Evolutionary conservation across 192 early-diverging fungal genomes (phyloP).

Genomic region (Obelidium mucronatum): DNA sequence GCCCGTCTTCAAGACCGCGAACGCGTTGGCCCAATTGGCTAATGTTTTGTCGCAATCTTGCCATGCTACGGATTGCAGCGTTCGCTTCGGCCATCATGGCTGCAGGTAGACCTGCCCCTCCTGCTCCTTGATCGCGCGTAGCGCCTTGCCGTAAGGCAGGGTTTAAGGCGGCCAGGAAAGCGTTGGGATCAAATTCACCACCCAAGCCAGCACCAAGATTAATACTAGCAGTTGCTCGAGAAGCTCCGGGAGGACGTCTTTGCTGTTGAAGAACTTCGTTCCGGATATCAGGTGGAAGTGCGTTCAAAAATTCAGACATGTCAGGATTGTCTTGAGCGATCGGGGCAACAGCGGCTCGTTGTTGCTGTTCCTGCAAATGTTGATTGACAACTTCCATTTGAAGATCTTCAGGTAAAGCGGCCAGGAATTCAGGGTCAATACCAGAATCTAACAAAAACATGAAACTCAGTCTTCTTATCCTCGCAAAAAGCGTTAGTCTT

Average conservation of each 20-base stretch:
- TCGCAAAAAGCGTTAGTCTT: background rate
- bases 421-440: slow-evolving; percentile 93
- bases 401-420: slow-evolving; percentile 94
- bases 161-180: slow-evolving; percentile 64
- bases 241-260: slow-evolving; percentile 54
- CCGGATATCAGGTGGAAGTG: slow-evolving; percentile 89
- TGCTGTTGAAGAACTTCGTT: slow-evolving; percentile 85
- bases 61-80: slow-evolving; percentile 42
- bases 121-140: slow-evolving; percentile 59
- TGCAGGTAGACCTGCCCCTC: slow-evolving; percentile 48
- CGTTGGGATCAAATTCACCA: slow-evolving; percentile 59
- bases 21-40: slow-evolving; percentile 3
- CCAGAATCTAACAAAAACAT: slow-evolving; percentile 65
- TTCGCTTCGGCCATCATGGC: slow-evolving; percentile 60
- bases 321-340: slow-evolving; percentile 34
- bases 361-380: slow-evolving; percentile 70
- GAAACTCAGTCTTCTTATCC: slow-evolving; percentile 13
- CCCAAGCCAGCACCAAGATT: background rate
- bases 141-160: slow-evolving; percentile 61
- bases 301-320: slow-evolving; percentile 83
- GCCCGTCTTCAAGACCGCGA: background rate
- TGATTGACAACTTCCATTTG: slow-evolving; percentile 90
- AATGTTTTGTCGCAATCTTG: slow-evolving; percentile 7
- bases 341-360: slow-evolving; percentile 33
- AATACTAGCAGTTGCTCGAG: background rate